Base-by-base conservation (phyloP, 768 basidiomycete species). In the Tephrocybe sp. region DNA sequence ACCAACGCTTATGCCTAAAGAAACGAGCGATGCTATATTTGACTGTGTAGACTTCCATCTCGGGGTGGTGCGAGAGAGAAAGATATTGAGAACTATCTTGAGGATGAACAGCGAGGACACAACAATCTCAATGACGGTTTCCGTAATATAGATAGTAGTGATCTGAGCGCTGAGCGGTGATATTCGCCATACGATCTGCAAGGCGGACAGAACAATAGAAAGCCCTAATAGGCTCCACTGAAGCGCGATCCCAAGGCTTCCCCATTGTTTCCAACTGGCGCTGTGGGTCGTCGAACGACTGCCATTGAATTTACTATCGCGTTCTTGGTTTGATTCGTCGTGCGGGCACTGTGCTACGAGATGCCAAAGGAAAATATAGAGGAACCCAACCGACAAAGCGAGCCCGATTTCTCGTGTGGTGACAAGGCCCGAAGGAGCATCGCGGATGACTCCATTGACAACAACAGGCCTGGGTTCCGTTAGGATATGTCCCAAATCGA, bases 291-390 rank as follows among this genome's bases (percentile, higher is more conserved):
- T 38, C 54, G 33, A 12, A 15, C 22, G 49, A 60, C 18, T 13
- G 21, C 34, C 16, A 19, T 46, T 30, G 39, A 33, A 34, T 42
- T 49, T n/a, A 29, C 50, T 33, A 1, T 54, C 40, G 19, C 49
- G 37, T 16, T 52, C 50, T 16, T 53, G 48, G 39, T 43, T 44
- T 56, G 55, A 62, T 15, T 77, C 79, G 51, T 66, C 72, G 27
- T 62, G 63, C n/a, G 86, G 83, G 42, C 82, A 74, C 49, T 73
- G 72, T 13, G 79, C 75, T 34, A 84, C 82, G 51, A 83, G 78
- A 31, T 66, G 67, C 88, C 88, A 91, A 53, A 82, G 82, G 59
- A 82, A 88, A 13, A 89, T 59, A 58, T 81, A 81, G 30, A 83
- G 75, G 36, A 80, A 67, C 4, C 82, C 82, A 36, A 77, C 61